A percentile compares a stretch with the other conserved stretches of the same genome.
Evolutionary conservation across 768 basidiomycete genomes (phyloP).

Genomic region (Dictyophora rubrovolvata): DNA sequence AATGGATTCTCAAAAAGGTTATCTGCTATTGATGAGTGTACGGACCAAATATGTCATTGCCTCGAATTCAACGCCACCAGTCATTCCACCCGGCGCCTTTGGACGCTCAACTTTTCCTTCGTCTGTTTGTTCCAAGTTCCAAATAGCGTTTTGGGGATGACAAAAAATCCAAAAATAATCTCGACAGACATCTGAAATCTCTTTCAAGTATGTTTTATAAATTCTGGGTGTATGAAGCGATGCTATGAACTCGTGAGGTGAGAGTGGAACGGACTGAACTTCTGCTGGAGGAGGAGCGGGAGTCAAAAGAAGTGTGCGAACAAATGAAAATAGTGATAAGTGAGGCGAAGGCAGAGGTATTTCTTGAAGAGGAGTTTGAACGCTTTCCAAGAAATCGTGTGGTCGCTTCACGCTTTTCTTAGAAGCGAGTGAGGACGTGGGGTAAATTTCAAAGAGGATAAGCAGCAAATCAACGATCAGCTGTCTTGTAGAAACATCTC

Average conservation of each 20-base stretch:
- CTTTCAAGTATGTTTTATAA: slow-evolving; percentile 73
- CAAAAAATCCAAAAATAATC: slow-evolving; percentile 98
- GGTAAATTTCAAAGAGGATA: slow-evolving; percentile 86
- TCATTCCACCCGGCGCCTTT: slow-evolving; percentile 93
- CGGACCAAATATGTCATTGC: slow-evolving; percentile 91
- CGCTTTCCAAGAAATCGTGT: slow-evolving; percentile 3
- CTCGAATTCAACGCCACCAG: slow-evolving; percentile 96
- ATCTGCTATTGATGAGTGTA: slow-evolving; percentile 5
- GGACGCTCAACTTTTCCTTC: slow-evolving; percentile 80
- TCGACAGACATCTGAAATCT: slow-evolving; percentile 80
- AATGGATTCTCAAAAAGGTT: slow-evolving; percentile 1
- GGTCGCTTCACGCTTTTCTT: slow-evolving; percentile 16
- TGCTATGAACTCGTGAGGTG: slow-evolving; percentile 75
- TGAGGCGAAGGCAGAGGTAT: slow-evolving; percentile 60
- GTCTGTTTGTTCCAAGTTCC: slow-evolving; percentile 77
- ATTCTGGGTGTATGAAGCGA: slow-evolving; percentile 57
- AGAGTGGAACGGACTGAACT: slow-evolving; percentile 48
- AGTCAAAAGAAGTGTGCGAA: slow-evolving; percentile 67
- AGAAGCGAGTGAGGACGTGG: slow-evolving; percentile 54
- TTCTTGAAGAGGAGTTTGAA: slow-evolving; percentile 44
- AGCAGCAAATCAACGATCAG: slow-evolving; percentile 82
- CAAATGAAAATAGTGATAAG: slow-evolving; percentile 59
- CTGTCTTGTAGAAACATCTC: slow-evolving; percentile 82
- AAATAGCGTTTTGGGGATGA: slow-evolving; percentile 87
- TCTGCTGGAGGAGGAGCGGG: slow-evolving; percentile 58